Base-by-base conservation (phyloP, 78 protist species). In the Dictyostelium capitatum region DNA sequence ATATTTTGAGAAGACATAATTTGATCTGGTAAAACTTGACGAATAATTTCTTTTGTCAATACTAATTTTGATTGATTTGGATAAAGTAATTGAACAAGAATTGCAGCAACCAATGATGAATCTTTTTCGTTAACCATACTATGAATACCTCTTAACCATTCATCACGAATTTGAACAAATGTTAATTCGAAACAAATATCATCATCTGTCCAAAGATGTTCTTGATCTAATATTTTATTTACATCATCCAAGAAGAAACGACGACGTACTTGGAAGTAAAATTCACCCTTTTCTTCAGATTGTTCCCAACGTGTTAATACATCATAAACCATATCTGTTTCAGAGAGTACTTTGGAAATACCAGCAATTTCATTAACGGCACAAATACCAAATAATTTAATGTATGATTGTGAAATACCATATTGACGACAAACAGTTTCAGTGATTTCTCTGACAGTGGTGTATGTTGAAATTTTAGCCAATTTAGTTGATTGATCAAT, bases 241-340 rank as follows among this genome's bases (percentile, higher is more conserved):
- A 87, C 56, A 25, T 87, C 93, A 32, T 87, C 93, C 73, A 77
- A 37, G 48, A 47, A 87, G 79, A 59, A 87, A n/a, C 82, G 41
- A 43, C 93, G 80, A 87, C 93, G 93, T 32, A 87, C 69, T 51
- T 87, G 93, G 79, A 87, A 64, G 43, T 87, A 87, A 67, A 87
- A 87, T 30, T 87, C 84, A 25, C 69, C 93, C 14, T 80, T 41
- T 47, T 75, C 65, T 41, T 56, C 87, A n/a, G 48, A 41, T 64
- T 87, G 83, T 47, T 87, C 93, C 93, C 93, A 87, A 28, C 46
- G 67, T 10, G 93, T 19, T 28, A 77, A 75, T 9, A 77, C 67
- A 77, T 87, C 93, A n/a, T 87, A 87, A 46, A 87, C 30, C 56
- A 87, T 20, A 10, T 87, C 93, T 4, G 50, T 37, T 28, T 87